These are phyloP conservation scores for Deuterostichococcus epilithicus DNA, from an alignment of 139 green algal species.

Conservation along the genomic window DNA sequence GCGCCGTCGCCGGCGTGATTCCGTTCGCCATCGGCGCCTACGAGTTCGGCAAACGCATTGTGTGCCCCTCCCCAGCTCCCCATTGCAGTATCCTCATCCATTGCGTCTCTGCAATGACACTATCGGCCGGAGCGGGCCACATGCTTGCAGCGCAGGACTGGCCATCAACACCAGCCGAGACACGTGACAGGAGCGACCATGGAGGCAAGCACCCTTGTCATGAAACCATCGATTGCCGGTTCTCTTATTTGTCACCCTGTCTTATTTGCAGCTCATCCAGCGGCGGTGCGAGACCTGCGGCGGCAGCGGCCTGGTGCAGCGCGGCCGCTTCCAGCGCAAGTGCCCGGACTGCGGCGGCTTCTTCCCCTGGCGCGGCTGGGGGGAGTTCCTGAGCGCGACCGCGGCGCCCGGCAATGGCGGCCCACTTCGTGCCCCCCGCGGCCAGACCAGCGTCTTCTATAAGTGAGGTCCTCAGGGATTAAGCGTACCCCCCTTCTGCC, in stretches of 20 bases:
- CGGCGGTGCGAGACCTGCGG: slow-evolving; percentile 63
- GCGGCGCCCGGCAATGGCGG: slow-evolving; percentile 81
- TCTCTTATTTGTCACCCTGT: not conserved
- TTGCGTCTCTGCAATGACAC: not conserved
- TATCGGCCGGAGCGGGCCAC: no score
- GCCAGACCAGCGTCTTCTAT: slow-evolving; percentile 37
- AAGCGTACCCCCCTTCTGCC: no score
- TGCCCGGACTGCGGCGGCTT: slow-evolving; percentile 79
- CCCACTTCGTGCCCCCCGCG: slow-evolving; percentile 35
- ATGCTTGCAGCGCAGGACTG: no score
- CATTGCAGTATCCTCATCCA: slow-evolving; percentile 1
- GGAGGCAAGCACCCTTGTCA: no score
- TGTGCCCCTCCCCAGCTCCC: slow-evolving; percentile 28
- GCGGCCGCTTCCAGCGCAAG: slow-evolving; percentile 38
- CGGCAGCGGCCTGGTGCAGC: slow-evolving; percentile 66
- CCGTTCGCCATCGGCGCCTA: slow-evolving; percentile 77
- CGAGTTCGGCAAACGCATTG: slow-evolving; percentile 83
- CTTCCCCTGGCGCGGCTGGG: slow-evolving; percentile 82
- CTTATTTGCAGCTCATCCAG: slow-evolving; percentile 66
- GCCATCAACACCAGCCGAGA: no score
- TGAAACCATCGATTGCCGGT: no score
- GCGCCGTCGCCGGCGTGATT: slow-evolving; percentile 57
- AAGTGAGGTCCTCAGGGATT: no score
- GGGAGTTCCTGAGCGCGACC: slow-evolving; percentile 69
- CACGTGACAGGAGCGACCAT: no score